Conservation (phyloP, 352 stramenopile genomes). For the Globisporangium rhizosaccharum region DNA sequence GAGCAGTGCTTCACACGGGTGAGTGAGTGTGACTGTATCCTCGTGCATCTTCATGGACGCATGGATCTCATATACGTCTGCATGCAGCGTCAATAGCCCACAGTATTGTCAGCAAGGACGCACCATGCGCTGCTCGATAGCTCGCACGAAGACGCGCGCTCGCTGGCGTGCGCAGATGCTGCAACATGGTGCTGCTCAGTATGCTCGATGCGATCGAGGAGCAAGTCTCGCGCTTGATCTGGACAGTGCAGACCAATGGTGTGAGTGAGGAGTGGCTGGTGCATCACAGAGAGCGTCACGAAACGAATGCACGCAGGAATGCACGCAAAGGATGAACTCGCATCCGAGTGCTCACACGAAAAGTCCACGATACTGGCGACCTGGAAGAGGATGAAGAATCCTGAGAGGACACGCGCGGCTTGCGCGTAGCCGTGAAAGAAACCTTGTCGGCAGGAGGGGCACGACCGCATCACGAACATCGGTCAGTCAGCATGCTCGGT, state of each 20-base stretch:
- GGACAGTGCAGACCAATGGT: background rate
- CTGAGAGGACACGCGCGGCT: conserved; percentile 46
- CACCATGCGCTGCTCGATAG: background rate
- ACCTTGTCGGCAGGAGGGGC: conserved; percentile 11
- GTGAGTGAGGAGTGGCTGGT: background rate
- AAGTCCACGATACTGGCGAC: conserved; percentile 75
- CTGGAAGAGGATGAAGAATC: conserved; percentile 76
- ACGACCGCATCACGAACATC: background rate
- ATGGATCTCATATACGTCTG: too few species aligned
- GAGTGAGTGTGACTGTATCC: too few species aligned
- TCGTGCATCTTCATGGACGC: too few species aligned
- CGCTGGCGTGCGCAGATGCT: background rate
- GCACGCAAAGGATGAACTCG: background rate
- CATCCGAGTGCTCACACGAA: conserved; percentile 39
- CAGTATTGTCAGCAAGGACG: background rate
- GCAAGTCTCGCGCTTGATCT: conserved; percentile 58
- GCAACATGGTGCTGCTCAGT: conserved; percentile 19
- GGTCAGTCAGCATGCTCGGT: background rate
- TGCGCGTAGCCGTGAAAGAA: conserved; percentile 67
- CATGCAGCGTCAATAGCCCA: background rate
- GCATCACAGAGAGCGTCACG: too few species aligned
- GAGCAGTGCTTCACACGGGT: too few species aligned
- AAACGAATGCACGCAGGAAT: background rate
- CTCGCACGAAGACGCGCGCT: background rate
- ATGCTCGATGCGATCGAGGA: conserved; percentile 47